Percentiles rank a stretch among this genome's conserved stretches.
Evolutionary conservation across 2,329 filamentous ascomycete genomes (phyloP).

Genomic region (Colletotrichum sp.): DNA sequence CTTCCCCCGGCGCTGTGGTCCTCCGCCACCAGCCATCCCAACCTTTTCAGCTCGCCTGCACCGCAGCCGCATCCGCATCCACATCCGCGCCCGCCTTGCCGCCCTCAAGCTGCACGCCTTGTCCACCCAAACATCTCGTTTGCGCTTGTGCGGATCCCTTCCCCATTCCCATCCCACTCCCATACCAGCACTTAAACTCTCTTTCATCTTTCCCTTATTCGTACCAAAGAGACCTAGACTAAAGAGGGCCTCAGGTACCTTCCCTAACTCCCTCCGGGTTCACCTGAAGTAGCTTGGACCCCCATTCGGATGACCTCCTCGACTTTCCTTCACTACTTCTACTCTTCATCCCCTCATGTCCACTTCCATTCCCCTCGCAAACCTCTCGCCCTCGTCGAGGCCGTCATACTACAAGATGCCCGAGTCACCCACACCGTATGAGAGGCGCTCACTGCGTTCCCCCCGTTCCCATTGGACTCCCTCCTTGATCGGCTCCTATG

Average conservation of each 20-base stretch:
- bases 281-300: slow-evolving; percentile 16
- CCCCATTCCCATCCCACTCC: slow-evolving; percentile 2
- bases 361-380: slow-evolving; percentile 20
- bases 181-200: slow-evolving; percentile 6
- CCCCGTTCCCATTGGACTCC: slow-evolving; percentile 17
- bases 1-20: background rate
- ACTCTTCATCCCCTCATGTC: slow-evolving; percentile 18
- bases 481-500: slow-evolving; percentile 64
- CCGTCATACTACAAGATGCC: slow-evolving; percentile 35
- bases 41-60: background rate
- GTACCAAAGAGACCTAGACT: background rate
- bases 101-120: background rate
- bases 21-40: background rate
- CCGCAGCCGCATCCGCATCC: background rate
- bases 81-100: background rate
- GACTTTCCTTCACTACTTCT: background rate
- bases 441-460: slow-evolving; percentile 5
- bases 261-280: background rate
- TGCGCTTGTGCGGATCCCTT: slow-evolving; percentile 8
- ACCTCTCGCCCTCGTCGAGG: slow-evolving; percentile 17
- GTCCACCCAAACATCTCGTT: background rate
- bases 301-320: slow-evolving; percentile 8
- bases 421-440: slow-evolving; percentile 17
- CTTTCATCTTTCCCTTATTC: background rate
- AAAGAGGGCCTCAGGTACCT: background rate